A percentile compares a stretch with the other conserved stretches of the same genome.
phyloP scores from a whole-genome alignment of 495 filamentous ascomycete genomes.

The Lepidopterella palustris region DNA sequence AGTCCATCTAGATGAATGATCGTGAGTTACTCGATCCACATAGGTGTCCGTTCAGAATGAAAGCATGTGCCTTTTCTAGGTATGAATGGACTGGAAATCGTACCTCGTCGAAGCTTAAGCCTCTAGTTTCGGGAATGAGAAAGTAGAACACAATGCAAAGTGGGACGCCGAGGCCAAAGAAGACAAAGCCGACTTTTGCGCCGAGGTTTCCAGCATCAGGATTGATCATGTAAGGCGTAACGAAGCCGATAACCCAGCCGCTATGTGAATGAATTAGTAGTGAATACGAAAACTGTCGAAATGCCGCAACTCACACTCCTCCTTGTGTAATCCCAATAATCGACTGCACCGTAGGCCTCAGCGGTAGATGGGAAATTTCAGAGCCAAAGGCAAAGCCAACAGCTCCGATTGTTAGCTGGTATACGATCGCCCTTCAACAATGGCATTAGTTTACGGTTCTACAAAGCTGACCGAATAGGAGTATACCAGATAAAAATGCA shows the following conservation, averaged over 20 bases:
- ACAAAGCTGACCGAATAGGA: not conserved
- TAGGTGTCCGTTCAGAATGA: no score
- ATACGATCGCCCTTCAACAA: not conserved
- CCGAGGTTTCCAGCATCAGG: conserved; percentile 5
- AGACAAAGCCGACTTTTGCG: conserved; percentile 4
- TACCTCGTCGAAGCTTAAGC: conserved; percentile 3
- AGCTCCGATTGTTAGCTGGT: conserved; percentile 1
- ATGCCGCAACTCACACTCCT: not conserved
- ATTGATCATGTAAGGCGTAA: conserved; percentile 3
- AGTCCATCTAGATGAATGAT: no score
- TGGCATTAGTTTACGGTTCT: not conserved
- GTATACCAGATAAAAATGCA: conserved; percentile 1
- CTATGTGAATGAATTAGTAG: not conserved
- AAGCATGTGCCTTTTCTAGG: no score
- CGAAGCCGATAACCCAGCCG: conserved; percentile 4
- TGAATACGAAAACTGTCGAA: not conserved
- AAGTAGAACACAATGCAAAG: conserved; percentile 1
- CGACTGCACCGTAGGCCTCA: not conserved
- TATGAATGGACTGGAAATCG: not conserved
- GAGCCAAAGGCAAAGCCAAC: conserved; percentile 1
- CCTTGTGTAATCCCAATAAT: not conserved
- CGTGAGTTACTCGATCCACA: no score
- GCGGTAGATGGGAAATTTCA: conserved; percentile 2
- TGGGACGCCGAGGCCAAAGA: conserved; percentile 1
- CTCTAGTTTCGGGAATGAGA: conserved; percentile 2